These are phyloP conservation scores for Phoenix dactylifera DNA, from an alignment of 176 grass and related monocot species.

Conservation along the genomic window DNA sequence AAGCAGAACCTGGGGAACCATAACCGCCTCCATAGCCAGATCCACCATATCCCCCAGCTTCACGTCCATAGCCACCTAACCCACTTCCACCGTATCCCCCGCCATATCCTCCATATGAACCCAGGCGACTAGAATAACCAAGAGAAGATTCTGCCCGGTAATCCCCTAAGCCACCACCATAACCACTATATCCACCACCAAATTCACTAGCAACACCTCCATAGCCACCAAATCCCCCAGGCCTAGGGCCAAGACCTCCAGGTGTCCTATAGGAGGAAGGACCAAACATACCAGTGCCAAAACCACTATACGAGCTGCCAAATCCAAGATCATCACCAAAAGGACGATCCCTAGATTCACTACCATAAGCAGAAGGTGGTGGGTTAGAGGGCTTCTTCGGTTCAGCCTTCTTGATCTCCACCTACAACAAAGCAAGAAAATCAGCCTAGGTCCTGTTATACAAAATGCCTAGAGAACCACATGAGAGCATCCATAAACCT, in stretches of 20 bases:
- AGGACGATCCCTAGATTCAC: slow-evolving; percentile 38
- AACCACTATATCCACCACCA: slow-evolving; percentile 34
- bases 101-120: slow-evolving; percentile 37
- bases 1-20: slow-evolving; percentile 35
- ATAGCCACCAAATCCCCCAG: slow-evolving; percentile 36
- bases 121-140: slow-evolving; percentile 47
- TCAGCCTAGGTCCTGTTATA: slow-evolving; percentile 39
- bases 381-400: slow-evolving; percentile 84
- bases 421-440: slow-evolving; percentile 60
- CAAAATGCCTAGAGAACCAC: slow-evolving; percentile 12
- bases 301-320: slow-evolving; percentile 37
- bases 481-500: slow-evolving; percentile 21
- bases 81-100: slow-evolving; percentile 37
- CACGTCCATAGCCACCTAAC: slow-evolving; percentile 36
- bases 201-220: slow-evolving; percentile 17
- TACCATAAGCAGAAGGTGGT: slow-evolving; percentile 45
- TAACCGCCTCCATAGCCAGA: slow-evolving; percentile 58
- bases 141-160: slow-evolving; percentile 41
- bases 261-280: slow-evolving; percentile 52
- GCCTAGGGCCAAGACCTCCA: slow-evolving; percentile 56
- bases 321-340: slow-evolving; percentile 48
- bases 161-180: slow-evolving; percentile 43
- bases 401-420: slow-evolving; percentile 99
- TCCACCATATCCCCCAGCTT: slow-evolving; percentile 37
- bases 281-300: slow-evolving; percentile 42